Evolutionary conservation across 1,284 basidiomycete genomes (phyloP), one percentile per base, ranked within the genome.

Genomic region (Inonotus hispidus): DNA sequence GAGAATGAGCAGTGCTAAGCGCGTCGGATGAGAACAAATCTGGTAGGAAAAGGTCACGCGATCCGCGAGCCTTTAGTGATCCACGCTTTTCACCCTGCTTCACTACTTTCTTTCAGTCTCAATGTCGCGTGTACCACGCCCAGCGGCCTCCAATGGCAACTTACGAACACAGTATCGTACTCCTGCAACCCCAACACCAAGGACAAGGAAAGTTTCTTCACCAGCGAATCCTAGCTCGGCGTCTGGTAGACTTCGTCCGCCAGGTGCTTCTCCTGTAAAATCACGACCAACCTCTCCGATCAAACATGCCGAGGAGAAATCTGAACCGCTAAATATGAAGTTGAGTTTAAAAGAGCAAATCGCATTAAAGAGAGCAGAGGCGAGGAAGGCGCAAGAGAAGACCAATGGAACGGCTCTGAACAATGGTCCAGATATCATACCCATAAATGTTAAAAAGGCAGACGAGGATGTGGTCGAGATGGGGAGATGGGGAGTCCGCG

Each of bases 281-380:
- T 13, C 47, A 19, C 25, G 41, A 25, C 47, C 61, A 19, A 32
- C 25, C 23, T 39, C 56, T 38, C 50, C 50, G 19, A 59, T 14
- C 16, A 62, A 57, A 19, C 14, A 47, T 23, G 35, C 23, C 16
- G 47, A 57, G 29, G 58, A 54, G 46, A 60, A 47, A 39, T 10
- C 32, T 21, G 56, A 57, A 16, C 52, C 53, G 23, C 14, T 55
- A 25, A 64, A 57, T 45, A 46, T 32, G 29, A 52, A 29, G 39
- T 63, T 89, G 43, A 89, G 79, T 68, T 79, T 90, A 64, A 84
- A 83, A 65, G 88, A 90, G 65, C 84, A 83, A 29, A 90, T 91
- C 67, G 88, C 88, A 2, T 74, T 88, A 47, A 87, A 81, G 65
- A 78, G 88, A 47, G 87, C 89, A 1, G 85, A 89, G 68, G 86